Evolutionary conservation across 73 alveolate genomes (phyloP).

Genomic region (Diophrys appendiculata): DNA sequence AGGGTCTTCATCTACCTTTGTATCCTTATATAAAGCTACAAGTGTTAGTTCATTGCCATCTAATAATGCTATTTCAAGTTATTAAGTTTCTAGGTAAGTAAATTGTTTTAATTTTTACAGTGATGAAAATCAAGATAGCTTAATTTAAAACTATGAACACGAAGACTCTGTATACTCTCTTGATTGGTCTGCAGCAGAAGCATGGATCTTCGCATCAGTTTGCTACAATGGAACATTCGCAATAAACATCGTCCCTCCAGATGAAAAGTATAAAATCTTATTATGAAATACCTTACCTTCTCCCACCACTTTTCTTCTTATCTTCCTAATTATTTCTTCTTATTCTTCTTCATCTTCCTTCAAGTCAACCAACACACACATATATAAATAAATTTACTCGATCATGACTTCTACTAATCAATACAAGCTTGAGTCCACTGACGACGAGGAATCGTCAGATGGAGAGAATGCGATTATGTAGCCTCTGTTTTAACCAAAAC

Average conservation of each 20-base stretch:
- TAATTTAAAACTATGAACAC: slow-evolving; percentile 68
- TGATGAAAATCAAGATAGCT: slow-evolving; percentile 9
- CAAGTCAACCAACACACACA: too few species aligned
- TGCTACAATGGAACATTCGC: slow-evolving; percentile 87
- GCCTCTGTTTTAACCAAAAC: too few species aligned
- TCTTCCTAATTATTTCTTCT: too few species aligned
- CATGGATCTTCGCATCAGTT: slow-evolving; percentile 92
- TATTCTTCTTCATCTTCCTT: too few species aligned
- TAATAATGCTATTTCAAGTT: slow-evolving; percentile 17
- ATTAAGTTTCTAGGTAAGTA: slow-evolving; percentile 19
- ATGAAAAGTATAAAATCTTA: slow-evolving; percentile 81
- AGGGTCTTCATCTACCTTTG: slow-evolving; percentile 62
- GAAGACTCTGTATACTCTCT: slow-evolving; percentile 79
- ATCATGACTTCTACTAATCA: too few species aligned
- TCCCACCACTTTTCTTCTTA: too few species aligned
- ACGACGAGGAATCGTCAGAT: too few species aligned
- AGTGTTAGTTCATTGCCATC: slow-evolving; percentile 61
- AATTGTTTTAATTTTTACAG: background rate
- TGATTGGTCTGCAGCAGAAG: slow-evolving; percentile 89
- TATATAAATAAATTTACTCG: too few species aligned
- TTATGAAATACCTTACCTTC: slow-evolving; percentile 47
- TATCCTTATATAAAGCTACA: slow-evolving; percentile 63
- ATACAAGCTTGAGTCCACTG: too few species aligned
- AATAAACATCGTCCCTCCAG: slow-evolving; percentile 83
- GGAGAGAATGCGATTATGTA: too few species aligned